Evolutionary conservation across 164 flowering plant genomes (phyloP).

Genomic region (Kalanchoe fedtschenkoi): DNA sequence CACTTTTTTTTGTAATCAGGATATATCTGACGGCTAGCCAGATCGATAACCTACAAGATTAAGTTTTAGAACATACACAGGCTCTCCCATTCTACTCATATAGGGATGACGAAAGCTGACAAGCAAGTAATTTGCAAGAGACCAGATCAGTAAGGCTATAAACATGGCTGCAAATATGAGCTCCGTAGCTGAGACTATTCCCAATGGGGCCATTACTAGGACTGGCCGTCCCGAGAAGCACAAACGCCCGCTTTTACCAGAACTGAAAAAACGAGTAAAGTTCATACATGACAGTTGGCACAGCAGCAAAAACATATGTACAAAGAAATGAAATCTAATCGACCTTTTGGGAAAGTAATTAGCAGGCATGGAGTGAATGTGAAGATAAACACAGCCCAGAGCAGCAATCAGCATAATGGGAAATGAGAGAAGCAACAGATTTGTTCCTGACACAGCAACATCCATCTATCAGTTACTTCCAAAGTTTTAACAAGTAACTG

Average conservation of each 20-base stretch:
- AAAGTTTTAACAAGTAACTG: neutral
- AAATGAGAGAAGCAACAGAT: constrained; percentile 37
- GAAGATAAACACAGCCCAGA: constrained; percentile 37
- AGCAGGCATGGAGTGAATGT: constrained; percentile 19
- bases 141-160: constrained; percentile 47
- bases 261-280: constrained; percentile 4
- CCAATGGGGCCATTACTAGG: constrained; percentile 32
- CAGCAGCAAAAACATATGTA: neutral
- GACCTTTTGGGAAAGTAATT: constrained; percentile 6
- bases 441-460: constrained; percentile 23
- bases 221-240: constrained; percentile 19
- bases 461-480: neutral
- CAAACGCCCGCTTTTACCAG: neutral
- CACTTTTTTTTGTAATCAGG: no score
- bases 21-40: no score
- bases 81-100: constrained; percentile 8
- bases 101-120: constrained; percentile 25
- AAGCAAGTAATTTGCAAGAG: constrained; percentile 32
- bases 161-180: constrained; percentile 30
- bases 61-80: neutral
- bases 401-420: constrained; percentile 44
- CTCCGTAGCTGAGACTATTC: constrained; percentile 31
- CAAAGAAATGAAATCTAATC: no score
- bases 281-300: neutral
- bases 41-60: neutral